A percentile compares a stretch with the other conserved stretches of the same genome.
Conservation (phyloP, 1,139 yeast species). For the Suhomyces bolitotheri region DNA sequence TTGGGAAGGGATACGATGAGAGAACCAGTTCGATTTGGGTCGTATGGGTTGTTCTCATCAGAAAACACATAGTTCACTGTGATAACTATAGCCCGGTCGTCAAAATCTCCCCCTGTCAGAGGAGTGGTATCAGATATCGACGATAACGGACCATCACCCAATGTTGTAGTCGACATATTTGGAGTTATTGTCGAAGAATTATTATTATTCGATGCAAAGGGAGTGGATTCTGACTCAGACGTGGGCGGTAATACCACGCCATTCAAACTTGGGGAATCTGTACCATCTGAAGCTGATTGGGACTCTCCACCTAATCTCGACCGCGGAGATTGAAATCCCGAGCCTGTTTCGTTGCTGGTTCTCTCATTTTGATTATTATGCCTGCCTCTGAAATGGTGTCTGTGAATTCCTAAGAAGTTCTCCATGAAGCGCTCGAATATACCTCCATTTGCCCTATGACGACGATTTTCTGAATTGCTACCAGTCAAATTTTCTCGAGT, state of each 20-base stretch:
- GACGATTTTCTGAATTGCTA: conserved; percentile 2
- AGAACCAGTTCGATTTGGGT: conserved; percentile 53
- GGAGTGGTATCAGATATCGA: conserved; percentile 3
- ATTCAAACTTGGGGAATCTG: neutral
- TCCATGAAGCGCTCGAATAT: conserved; percentile 20
- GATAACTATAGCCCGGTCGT: conserved; percentile 36
- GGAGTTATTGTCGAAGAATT: neutral
- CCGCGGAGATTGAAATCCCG: neutral
- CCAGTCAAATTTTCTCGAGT: neutral
- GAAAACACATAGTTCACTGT: conserved; percentile 49
- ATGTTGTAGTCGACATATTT: conserved; percentile 1
- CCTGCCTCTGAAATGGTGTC: conserved; percentile 3
- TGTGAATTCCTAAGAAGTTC: conserved; percentile 15
- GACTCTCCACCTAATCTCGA: conserved; percentile 4
- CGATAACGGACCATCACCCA: too few relatives aligned
- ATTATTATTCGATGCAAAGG: neutral
- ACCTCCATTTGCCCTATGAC: conserved; percentile 14
- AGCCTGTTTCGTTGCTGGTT: neutral
- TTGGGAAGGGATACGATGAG: conserved; percentile 64
- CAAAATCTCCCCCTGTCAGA: conserved; percentile 7
- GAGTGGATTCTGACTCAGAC: neutral
- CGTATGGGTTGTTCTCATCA: conserved; percentile 42
- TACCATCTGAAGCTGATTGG: conserved; percentile 3
- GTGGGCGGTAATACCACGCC: neutral
- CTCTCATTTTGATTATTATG: neutral